phyloP scores from a whole-genome alignment of 495 filamentous ascomycete species.

The Neurospora sp. region DNA sequence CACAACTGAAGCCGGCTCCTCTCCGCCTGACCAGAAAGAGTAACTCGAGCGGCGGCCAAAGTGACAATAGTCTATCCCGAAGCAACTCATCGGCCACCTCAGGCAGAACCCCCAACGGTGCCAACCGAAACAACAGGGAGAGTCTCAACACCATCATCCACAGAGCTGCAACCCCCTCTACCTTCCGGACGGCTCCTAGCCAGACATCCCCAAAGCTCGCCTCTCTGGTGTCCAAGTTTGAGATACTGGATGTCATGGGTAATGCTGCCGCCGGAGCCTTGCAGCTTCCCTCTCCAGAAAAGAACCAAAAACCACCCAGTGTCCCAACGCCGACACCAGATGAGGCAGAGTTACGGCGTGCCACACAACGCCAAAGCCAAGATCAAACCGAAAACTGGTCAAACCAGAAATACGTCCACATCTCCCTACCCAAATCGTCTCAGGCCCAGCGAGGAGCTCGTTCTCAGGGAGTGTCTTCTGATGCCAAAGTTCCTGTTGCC shows the following conservation, averaged over 20 bases:
- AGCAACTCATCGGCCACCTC: not conserved
- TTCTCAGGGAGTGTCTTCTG: not conserved
- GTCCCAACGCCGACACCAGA: not conserved
- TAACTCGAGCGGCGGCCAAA: conserved; percentile 2
- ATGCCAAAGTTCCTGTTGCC: not conserved
- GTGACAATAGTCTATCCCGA: not conserved
- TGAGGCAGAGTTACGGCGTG: not conserved
- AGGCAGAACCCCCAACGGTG: not conserved
- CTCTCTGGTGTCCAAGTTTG: conserved; percentile 31
- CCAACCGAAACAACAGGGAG: not conserved
- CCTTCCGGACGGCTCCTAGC: not conserved
- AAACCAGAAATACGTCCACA: not conserved
- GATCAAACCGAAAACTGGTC: not conserved
- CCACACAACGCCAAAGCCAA: not conserved
- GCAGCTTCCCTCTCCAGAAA: not conserved
- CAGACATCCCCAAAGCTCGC: conserved; percentile 14
- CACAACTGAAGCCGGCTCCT: conserved; percentile 20
- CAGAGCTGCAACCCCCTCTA: conserved; percentile 3
- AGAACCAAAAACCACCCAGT: not conserved
- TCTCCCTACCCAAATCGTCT: not conserved
- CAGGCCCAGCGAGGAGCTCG: not conserved
- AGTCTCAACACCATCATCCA: not conserved
- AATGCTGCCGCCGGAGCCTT: conserved; percentile 7
- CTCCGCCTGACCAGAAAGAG: conserved; percentile 19
- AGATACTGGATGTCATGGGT: conserved; percentile 26